A percentile compares a stretch with the other conserved stretches of the same genome.
phyloP scores from a whole-genome alignment of 2,329 filamentous ascomycete genomes.

The Colletotrichum tropicicola region DNA sequence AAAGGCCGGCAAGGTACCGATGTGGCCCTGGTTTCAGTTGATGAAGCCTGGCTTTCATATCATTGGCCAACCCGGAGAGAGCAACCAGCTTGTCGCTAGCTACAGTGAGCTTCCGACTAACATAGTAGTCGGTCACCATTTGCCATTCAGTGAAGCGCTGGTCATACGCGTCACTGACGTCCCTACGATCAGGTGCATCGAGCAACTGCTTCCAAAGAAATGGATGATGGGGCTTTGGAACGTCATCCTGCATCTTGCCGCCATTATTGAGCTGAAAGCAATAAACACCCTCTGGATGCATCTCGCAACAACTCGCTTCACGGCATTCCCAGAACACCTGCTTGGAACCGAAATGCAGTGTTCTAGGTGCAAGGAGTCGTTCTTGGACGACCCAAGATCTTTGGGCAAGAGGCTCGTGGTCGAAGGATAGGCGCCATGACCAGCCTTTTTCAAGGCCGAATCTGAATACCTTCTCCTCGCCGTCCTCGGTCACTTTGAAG shows the following conservation, averaged over 20 bases:
- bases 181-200: background rate
- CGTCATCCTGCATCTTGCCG: background rate
- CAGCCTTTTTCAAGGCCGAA: rapidly evolving
- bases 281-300: background rate
- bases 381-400: background rate
- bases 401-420: background rate
- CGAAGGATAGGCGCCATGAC: background rate
- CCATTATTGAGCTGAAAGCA: rapidly evolving
- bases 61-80: background rate
- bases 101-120: background rate
- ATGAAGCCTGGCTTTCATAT: background rate
- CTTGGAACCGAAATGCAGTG: background rate
- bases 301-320: background rate
- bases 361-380: background rate
- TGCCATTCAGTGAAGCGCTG: background rate
- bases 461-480: background rate
- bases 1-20: background rate
- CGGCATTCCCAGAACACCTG: background rate
- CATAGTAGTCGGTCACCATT: background rate
- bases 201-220: background rate
- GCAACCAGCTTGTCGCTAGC: background rate
- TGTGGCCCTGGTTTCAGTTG: background rate
- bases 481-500: background rate
- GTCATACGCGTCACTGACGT: no score
- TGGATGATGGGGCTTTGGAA: background rate